phyloP scores from a whole-genome alignment of 2,329 filamentous ascomycete species.

The Cytospora chrysosperma region DNA sequence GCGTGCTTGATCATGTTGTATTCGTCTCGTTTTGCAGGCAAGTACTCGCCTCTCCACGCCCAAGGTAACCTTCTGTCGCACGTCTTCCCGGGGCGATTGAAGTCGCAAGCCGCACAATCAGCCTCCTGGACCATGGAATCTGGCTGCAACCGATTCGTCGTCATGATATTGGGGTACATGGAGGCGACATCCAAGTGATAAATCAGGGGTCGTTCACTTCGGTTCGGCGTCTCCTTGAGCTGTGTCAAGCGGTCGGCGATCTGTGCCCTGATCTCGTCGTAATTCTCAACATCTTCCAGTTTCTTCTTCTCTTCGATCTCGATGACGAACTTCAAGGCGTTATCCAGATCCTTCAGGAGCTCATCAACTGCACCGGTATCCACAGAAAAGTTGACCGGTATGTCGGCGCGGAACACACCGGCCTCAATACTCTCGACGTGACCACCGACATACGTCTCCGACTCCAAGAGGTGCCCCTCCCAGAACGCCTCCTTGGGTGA shows the following conservation, averaged over 20 bases:
- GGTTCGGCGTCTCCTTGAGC: conserved; percentile 79
- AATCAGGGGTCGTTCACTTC: conserved; percentile 83
- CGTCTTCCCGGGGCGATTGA: conserved; percentile 95
- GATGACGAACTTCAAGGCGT: conserved; percentile 84
- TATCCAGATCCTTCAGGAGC: conserved; percentile 79
- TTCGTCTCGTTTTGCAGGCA: conserved; percentile 93
- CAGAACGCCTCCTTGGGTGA: conserved; percentile 91
- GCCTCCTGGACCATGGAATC: conserved; percentile 99
- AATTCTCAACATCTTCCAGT: conserved; percentile 76
- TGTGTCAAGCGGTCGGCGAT: conserved; percentile 70
- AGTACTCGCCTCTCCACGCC: conserved; percentile 97
- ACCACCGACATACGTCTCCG: conserved; percentile 95
- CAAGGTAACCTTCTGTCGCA: conserved; percentile 93
- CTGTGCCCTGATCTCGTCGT: conserved; percentile 79
- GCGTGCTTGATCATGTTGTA: conserved; percentile 98
- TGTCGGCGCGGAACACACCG: conserved; percentile 93
- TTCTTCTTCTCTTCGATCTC: conserved; percentile 81
- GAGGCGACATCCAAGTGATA: conserved; percentile 98
- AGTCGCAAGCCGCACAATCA: conserved; percentile 95
- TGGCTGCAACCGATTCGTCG: conserved; percentile 92
- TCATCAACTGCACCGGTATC: conserved; percentile 88
- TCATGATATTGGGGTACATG: conserved; percentile 99
- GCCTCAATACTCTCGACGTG: conserved; percentile 99
- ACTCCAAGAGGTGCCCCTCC: conserved; percentile 93
- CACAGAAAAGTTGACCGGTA: conserved; percentile 91